Base-by-base conservation (phyloP, 371 early-diverging fungal genomes). In the Paraphysoderma sedebokerense region DNA sequence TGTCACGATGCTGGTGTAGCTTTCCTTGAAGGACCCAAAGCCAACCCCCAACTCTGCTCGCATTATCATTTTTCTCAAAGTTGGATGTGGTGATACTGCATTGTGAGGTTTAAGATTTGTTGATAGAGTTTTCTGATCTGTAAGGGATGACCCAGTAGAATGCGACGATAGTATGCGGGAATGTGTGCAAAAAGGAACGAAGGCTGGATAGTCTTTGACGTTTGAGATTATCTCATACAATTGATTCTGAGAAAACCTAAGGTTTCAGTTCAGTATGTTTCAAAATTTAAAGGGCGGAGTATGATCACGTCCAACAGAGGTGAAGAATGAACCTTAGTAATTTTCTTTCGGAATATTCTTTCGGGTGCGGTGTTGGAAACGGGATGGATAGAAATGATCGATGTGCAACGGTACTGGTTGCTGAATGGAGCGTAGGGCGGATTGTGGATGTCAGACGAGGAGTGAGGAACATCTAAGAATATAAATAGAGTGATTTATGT, bases 131-230 rank as follows among this genome's bases (percentile, higher is more conserved):
- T n/a, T 28, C 13, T 17, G 42, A 28, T n/a, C 26, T 9, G 42
- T 5, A 2, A 8, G 8, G 5, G 31, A 32, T 6, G 17, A 15
- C 6, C 30, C 36, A 4, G 39, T 26, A 2, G 28, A 19, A 36
- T 35, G 34, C 9, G 48, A 4, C 2, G 48, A 19, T 2, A 23
- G 67, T 30, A 83, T 74, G 35, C 55, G 51, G 9, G 85, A 81
- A 49, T 64, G 52, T 8, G 68, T 71, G 57, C 88, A 87, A 61
- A 74, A 85, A 5, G 86, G 88, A 13, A 87, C 66, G 59, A 85
- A 87, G 5, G 59, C 50, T n/a, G 69, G 50, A 54, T 87, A 87
- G 29, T 80, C 62, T 33, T 76, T 64, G 5, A 87, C 81, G 62
- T 83, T 78, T 20, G 83, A 63, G 23, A 85, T 81, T 1, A 87